A percentile compares a stretch with the other conserved stretches of the same genome.
Conservation (phyloP, 371 early-diverging fungal genomes). For the Mortierella sp. region DNA sequence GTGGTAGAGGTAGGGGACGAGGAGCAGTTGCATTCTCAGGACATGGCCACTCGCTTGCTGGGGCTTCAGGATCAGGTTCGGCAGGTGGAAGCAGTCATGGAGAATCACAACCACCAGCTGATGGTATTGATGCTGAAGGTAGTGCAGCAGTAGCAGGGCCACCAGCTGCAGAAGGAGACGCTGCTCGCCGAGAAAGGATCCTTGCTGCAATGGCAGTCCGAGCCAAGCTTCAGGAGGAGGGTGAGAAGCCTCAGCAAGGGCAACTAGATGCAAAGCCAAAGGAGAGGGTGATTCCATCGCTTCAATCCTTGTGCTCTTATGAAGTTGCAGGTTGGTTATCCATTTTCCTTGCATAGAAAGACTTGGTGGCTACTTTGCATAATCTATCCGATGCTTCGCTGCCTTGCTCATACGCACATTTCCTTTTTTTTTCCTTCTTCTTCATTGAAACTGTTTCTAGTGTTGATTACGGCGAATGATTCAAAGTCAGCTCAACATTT, state of each 20-base stretch:
- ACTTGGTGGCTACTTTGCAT: not conserved
- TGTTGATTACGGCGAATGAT: constrained; percentile 33
- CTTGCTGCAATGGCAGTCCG: constrained; percentile 36
- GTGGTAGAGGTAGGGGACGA: constrained; percentile 21
- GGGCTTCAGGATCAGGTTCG: no score
- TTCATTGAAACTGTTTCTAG: not conserved
- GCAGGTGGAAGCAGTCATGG: constrained; percentile 8
- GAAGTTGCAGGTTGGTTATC: constrained; percentile 36
- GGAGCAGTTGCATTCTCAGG: constrained; percentile 41
- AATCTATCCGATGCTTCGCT: not conserved
- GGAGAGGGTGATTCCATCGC: constrained; percentile 21
- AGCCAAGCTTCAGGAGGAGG: not conserved
- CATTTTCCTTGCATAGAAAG: not conserved
- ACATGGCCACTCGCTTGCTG: constrained; percentile 39
- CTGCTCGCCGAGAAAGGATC: constrained; percentile 33
- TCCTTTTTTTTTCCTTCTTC: not conserved
- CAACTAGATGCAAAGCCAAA: constrained; percentile 4
- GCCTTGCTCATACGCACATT: not conserved
- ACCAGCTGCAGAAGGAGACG: constrained; percentile 11
- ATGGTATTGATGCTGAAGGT: not conserved
- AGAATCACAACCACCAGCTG: not conserved
- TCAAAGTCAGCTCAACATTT: constrained; percentile 22
- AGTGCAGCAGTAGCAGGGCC: not conserved
- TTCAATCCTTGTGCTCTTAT: constrained; percentile 33
- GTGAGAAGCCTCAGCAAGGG: no score